Conservation (phyloP, 2,329 filamentous ascomycete species). For the Penicillium sp. region DNA sequence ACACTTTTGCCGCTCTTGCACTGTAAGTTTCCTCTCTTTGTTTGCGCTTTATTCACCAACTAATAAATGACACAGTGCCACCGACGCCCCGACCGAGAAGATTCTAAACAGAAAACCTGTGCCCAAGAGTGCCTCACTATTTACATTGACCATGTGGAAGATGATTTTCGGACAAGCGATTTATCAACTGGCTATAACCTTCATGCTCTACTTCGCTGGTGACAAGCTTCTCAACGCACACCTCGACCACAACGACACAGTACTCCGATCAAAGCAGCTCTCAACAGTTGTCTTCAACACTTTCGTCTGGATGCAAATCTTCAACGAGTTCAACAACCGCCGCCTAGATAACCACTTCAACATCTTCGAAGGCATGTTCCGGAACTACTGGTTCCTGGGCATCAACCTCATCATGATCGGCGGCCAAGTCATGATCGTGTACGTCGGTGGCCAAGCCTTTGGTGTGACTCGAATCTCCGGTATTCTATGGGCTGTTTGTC, state of each 20-base stretch:
- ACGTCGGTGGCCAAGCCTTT: slow-evolving; percentile 78
- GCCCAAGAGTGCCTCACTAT: slow-evolving; percentile 67
- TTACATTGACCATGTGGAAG: slow-evolving; percentile 96
- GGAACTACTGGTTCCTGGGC: slow-evolving; percentile 82
- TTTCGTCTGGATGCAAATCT: slow-evolving; percentile 99
- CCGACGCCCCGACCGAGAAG: slow-evolving; percentile 78
- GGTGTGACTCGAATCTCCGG: slow-evolving; percentile 64
- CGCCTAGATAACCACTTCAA: slow-evolving; percentile 93
- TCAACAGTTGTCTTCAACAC: slow-evolving; percentile 91
- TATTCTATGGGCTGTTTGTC: slow-evolving; percentile 81
- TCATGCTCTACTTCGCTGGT: slow-evolving; percentile 76
- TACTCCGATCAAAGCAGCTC: slow-evolving; percentile 48
- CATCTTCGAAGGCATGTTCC: slow-evolving; percentile 80
- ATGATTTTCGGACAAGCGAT: slow-evolving; percentile 94
- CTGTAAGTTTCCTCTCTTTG: slow-evolving; percentile 42
- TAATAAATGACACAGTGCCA: slow-evolving; percentile 50
- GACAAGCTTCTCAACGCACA: slow-evolving; percentile 57
- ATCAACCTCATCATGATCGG: slow-evolving; percentile 86
- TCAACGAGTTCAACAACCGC: slow-evolving; percentile 96
- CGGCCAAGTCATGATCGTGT: slow-evolving; percentile 85
- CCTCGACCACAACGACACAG: slow-evolving; percentile 42
- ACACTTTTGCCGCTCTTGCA: slow-evolving; percentile 84
- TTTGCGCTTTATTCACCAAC: background rate
- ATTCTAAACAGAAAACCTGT: slow-evolving; percentile 77
- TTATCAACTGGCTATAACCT: slow-evolving; percentile 75